These are phyloP conservation scores for Triticum aestivum DNA, from an alignment of 176 grass and related monocot species.

Conservation along the genomic window IWGSC_CS_RefSeq_v2.1 NC_057798.1:526087011-526087510, in stretches of 20 bases:
- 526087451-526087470: not conserved
- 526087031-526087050: slow-evolving; percentile 97
- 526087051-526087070: slow-evolving; percentile 85
- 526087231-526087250: slow-evolving; percentile 86
- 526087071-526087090: slow-evolving; percentile 81
- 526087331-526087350: slow-evolving; percentile 40
- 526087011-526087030: slow-evolving; percentile 52
- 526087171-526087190: slow-evolving; percentile 22
- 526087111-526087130: slow-evolving; percentile 81
- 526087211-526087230: slow-evolving; percentile 86
- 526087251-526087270: slow-evolving; percentile 48
- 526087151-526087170: slow-evolving; percentile 27
- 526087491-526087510: not conserved
- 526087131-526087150: not conserved
- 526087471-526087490: slow-evolving; percentile 14
- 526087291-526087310: slow-evolving; percentile 74
- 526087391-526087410: not conserved
- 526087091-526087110: slow-evolving; percentile 79
- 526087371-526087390: not conserved
- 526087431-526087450: not conserved
- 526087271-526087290: slow-evolving; percentile 66
- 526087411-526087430: not conserved
- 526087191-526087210: slow-evolving; percentile 63
- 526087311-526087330: slow-evolving; percentile 98
- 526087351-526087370: slow-evolving; percentile 20